A percentile compares a stretch with the other conserved stretches of the same genome.
These are phyloP conservation scores for Alopecurus myosuroides DNA, from an alignment of 176 grass and related monocot genomes.

Conservation along the genomic window DNA sequence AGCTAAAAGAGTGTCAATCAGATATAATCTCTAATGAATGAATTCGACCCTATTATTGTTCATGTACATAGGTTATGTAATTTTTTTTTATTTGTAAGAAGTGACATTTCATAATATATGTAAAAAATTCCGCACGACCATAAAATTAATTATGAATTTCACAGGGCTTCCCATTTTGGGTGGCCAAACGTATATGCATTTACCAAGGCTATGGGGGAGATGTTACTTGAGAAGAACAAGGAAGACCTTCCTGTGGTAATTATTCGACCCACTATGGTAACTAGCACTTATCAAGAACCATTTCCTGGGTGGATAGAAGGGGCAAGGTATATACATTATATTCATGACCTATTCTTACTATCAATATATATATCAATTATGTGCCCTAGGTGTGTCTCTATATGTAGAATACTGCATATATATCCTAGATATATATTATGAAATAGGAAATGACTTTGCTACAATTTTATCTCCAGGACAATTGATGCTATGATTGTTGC, in stretches of 20 bases:
- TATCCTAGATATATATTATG: too few species aligned
- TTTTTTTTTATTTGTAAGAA: too few species aligned
- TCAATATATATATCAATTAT: background rate
- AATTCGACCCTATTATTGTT: too few species aligned
- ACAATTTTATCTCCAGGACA: constrained; percentile 34
- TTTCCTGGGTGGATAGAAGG: constrained; percentile 67
- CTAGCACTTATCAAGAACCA: too few species aligned
- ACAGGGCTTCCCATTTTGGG: constrained; percentile 54
- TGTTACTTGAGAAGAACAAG: constrained; percentile 39
- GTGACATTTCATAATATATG: too few species aligned
- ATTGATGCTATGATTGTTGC: constrained; percentile 44
- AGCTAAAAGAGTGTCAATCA: background rate
- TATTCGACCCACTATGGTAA: constrained; percentile 46
- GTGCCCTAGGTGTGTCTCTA: too few species aligned
- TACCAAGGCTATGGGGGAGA: constrained; percentile 72
- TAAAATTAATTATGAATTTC: too few species aligned
- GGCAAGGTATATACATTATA: constrained; percentile 2
- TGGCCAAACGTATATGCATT: constrained; percentile 61
- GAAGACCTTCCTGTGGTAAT: constrained; percentile 52
- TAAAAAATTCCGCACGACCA: too few species aligned
- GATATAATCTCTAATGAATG: too few species aligned
- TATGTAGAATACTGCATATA: too few species aligned
- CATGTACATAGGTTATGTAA: too few species aligned
- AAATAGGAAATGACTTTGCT: too few species aligned
- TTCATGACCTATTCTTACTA: background rate